Evolutionary conservation across 495 filamentous ascomycete species (phyloP).

Genomic region (Penicillium soppii): DNA sequence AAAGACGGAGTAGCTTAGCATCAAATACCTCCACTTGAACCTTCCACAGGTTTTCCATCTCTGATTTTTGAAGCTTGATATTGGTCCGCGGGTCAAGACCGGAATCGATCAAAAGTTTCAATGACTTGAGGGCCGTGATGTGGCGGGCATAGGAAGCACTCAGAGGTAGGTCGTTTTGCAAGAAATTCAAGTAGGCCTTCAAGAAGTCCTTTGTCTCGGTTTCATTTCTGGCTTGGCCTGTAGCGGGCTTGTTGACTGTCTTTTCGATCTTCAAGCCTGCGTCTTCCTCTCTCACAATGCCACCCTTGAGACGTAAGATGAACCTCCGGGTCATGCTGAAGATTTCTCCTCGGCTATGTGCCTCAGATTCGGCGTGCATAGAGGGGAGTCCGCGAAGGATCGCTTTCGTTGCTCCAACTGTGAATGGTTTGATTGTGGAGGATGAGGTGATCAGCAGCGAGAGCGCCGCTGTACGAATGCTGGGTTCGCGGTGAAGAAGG

Average conservation of each 20-base stretch:
- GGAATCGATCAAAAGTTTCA: slow-evolving; percentile 60
- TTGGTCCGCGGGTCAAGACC: slow-evolving; percentile 41
- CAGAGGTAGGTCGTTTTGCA: slow-evolving; percentile 69
- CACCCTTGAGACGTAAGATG: slow-evolving; percentile 59
- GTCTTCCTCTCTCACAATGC: slow-evolving; percentile 26
- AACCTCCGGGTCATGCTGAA: slow-evolving; percentile 65
- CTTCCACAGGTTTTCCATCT: slow-evolving; percentile 43
- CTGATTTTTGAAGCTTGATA: slow-evolving; percentile 25
- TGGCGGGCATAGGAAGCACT: slow-evolving; percentile 84
- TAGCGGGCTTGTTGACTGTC: slow-evolving; percentile 3
- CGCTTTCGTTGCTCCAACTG: slow-evolving; percentile 52
- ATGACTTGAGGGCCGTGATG: slow-evolving; percentile 70
- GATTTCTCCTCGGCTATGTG: slow-evolving; percentile 76
- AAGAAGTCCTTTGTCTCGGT: slow-evolving; percentile 60
- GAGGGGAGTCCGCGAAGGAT: slow-evolving; percentile 61
- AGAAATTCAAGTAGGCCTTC: slow-evolving; percentile 65
- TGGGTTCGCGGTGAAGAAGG: slow-evolving; percentile 62
- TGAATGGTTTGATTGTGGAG: slow-evolving; percentile 68
- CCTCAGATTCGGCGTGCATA: slow-evolving; percentile 79
- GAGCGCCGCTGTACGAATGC: slow-evolving; percentile 70
- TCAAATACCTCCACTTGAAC: slow-evolving; percentile 56
- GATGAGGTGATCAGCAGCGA: slow-evolving; percentile 70
- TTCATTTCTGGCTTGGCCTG: slow-evolving; percentile 25
- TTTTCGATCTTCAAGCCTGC: slow-evolving; percentile 6
- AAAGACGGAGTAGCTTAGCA: slow-evolving; percentile 42